These are phyloP conservation scores for Yamadazyma sp. DNA, from an alignment of 1,139 yeast species.

Conservation along the genomic window DNA sequence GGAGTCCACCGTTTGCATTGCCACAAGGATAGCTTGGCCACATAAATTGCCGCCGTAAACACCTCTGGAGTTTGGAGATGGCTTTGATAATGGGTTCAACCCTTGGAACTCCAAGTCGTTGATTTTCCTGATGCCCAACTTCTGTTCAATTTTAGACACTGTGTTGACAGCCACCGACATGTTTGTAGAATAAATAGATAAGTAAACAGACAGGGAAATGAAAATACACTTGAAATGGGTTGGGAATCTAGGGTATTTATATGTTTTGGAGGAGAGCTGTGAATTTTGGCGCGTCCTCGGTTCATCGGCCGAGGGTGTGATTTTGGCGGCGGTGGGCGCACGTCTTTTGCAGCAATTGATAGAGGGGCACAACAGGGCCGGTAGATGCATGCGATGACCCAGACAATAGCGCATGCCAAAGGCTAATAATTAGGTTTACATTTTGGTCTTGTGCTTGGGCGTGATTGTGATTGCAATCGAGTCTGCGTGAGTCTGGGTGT, in stretches of 20 bases:
- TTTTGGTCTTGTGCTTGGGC: no score
- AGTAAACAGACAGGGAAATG: no score
- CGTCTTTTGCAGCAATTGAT: constrained; percentile 2
- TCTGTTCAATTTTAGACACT: constrained; percentile 8
- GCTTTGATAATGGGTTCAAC: constrained; percentile 32
- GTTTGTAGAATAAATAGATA: no score
- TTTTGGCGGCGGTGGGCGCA: neutral
- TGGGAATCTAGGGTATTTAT: neutral
- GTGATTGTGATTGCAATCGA: no score
- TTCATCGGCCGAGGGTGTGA: neutral
- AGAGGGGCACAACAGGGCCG: neutral
- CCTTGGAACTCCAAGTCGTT: constrained; percentile 27
- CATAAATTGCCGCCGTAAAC: constrained; percentile 45
- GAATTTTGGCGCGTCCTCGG: constrained; percentile 1
- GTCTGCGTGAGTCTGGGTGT: no score
- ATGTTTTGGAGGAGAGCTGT: neutral
- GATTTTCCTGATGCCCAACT: constrained; percentile 24
- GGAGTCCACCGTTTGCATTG: constrained; percentile 24
- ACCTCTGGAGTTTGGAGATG: constrained; percentile 32
- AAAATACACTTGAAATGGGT: neutral
- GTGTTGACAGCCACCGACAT: constrained; percentile 13
- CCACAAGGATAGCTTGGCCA: constrained; percentile 42
- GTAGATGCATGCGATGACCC: neutral
- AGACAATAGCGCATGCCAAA: no score
- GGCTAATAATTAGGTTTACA: no score